Conservation (phyloP, 257 asterid genomes). For the Leptodermis oblonga region DNA sequence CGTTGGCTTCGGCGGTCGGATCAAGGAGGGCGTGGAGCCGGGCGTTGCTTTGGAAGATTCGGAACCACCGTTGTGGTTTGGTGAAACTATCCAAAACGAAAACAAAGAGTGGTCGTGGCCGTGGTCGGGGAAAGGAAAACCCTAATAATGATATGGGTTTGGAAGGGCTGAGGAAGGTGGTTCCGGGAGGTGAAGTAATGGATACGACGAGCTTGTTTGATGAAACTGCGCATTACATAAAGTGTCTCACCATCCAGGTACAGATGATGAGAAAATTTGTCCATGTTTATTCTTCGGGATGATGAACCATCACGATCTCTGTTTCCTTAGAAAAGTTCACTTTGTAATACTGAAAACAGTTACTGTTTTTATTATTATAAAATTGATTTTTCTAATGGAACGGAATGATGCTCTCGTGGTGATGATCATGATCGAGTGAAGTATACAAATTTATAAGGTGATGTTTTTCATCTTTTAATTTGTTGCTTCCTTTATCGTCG, state of each 20-base stretch:
- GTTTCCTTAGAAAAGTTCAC: background rate
- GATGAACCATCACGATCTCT: constrained; percentile 5
- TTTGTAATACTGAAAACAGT: too few species aligned
- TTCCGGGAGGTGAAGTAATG: constrained; percentile 71
- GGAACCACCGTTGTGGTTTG: constrained; percentile 14
- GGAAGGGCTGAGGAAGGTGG: constrained; percentile 40
- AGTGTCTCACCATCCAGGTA: constrained; percentile 69
- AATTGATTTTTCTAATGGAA: background rate
- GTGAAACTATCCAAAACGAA: constrained; percentile 5
- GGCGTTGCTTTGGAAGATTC: constrained; percentile 46
- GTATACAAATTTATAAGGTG: too few species aligned
- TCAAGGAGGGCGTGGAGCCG: constrained; percentile 62
- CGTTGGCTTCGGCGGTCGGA: constrained; percentile 73
- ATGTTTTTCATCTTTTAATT: too few species aligned
- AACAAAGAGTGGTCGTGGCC: too few species aligned
- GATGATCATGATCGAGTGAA: background rate
- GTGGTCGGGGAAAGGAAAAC: too few species aligned
- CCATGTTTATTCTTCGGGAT: constrained; percentile 40
- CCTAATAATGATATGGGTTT: constrained; percentile 26
- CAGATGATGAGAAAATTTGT: constrained; percentile 63
- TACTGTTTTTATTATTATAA: background rate
- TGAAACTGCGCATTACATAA: constrained; percentile 71
- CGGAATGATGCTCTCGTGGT: too few species aligned
- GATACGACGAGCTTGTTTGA: constrained; percentile 42
- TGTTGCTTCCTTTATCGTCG: too few species aligned